Percentiles rank a stretch among this genome's conserved stretches.
Conservation (phyloP, 164 flowering plant species). For the Magnolia kwangsiensis region DNA sequence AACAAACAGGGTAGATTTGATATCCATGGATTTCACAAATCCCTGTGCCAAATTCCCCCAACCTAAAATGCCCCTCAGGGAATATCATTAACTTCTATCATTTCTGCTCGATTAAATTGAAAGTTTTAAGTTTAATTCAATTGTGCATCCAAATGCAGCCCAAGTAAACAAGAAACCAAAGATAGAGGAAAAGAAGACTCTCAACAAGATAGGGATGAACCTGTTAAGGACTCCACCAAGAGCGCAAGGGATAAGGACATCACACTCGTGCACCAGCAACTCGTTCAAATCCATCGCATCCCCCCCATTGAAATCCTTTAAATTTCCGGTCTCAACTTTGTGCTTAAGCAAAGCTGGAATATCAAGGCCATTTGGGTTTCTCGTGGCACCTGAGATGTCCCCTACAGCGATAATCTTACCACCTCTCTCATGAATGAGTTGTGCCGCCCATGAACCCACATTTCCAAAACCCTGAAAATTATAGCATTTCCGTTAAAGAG, state of each 20-base stretch:
- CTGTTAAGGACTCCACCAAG: slow-evolving; percentile 79
- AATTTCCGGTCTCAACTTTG: slow-evolving; percentile 40
- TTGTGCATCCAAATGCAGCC: not conserved
- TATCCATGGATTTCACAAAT: too few species aligned
- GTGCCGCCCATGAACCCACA: slow-evolving; percentile 84
- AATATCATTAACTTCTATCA: too few species aligned
- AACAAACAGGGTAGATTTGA: too few species aligned
- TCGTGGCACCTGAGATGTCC: slow-evolving; percentile 66
- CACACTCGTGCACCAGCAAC: slow-evolving; percentile 71
- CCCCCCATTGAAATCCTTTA: slow-evolving; percentile 51
- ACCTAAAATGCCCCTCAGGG: too few species aligned
- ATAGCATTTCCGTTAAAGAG: not conserved
- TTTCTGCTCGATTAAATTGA: too few species aligned
- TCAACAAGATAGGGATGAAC: slow-evolving; percentile 24
- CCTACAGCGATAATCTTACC: slow-evolving; percentile 71
- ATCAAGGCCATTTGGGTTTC: slow-evolving; percentile 57
- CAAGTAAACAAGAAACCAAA: not conserved
- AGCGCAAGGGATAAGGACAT: slow-evolving; percentile 85
- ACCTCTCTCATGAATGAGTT: slow-evolving; percentile 65
- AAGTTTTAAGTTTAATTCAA: too few species aligned
- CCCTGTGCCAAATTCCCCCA: too few species aligned
- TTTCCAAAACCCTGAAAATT: slow-evolving; percentile 71
- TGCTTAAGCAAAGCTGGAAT: slow-evolving; percentile 49
- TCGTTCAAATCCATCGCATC: slow-evolving; percentile 53
- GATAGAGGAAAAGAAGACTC: not conserved